Base-by-base conservation (phyloP, 2,329 filamentous ascomycete genomes). In the Rutstroemia sp. region DNA sequence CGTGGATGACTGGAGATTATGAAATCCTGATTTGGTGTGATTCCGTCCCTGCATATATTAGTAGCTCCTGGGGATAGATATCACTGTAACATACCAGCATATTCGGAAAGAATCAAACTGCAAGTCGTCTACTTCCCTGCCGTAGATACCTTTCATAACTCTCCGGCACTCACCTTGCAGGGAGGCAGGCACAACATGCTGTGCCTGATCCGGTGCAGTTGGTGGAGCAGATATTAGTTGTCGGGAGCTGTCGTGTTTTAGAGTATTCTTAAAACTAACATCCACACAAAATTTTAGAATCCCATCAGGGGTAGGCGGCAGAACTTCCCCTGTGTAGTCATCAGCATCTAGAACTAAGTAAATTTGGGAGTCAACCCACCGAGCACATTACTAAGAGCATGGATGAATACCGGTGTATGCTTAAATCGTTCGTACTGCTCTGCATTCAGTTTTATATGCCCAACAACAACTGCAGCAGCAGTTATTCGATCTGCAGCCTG, bases 241-340 rank as follows among this genome's bases (percentile, higher is more conserved):
- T 2, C 78, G 78, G 2, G 76, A 77, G 2, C 69, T 54, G 0
- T 76, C 74, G 59, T 75, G 73, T 0, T 69, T 70, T 23, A 74
- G 66, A 6, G 74, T 78, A 64, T 84, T 83, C 42, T 75, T 80
- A 64, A 84, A 79, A 54, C 79, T 81, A 19, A 76, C 74, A 50
- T 82, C 75, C 63, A 81, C 81, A 57, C 82, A 84, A 70, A 83
- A 82, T 66, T 86, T 86, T 57, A 86, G 73, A 2, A 78, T 71
- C 1, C 78, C 76, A 34, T 77, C 71, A 3, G 67, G 61, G 8
- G 77, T 77, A 14, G 76, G 75, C 1, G 76, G 76, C 5, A 79
- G 72, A n/a, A 61, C 58, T 45, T 63, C 54, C 14, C 63, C 63
- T 65, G 25, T 37, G 25, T 5, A 46, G 41, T 10, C 10, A 34